Evolutionary conservation across 2,329 filamentous ascomycete species (phyloP), one percentile per base, ranked within the genome.

Genomic region (Aspergillus pseudotamarii): DNA sequence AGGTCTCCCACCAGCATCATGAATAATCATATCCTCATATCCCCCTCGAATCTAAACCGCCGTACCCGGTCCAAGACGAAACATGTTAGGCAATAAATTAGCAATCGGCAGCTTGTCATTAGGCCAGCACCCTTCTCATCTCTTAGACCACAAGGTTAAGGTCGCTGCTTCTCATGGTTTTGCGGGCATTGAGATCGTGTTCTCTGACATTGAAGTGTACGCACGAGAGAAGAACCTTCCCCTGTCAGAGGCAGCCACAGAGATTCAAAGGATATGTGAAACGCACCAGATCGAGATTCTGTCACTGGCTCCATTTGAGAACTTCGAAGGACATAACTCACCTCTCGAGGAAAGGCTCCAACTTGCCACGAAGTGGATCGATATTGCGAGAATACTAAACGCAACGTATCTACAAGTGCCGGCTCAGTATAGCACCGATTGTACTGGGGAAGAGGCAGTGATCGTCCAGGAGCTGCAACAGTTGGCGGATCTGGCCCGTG

Each of bases 281-380:
- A 26, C 66, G 0, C 38, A 51, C 36, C 41, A 62, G 6, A 21
- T 79, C 1, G 60, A 68, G 10, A 71, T 77, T 3, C 21, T 79
- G 3, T 66, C 73, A 0, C 54, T 78, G 16, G 75, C 72, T 5
- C 71, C 77, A 1, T 78, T 80, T 26, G 73, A 78, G 60, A 78
- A 78, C 62, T 79, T 74, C 59, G 76, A 80, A 64, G 78, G 76
- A 36, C 60, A 72, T 19, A 60, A 57, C 28, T 65, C 70, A 0
- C 69, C 73, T 0, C 63, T 79, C 2, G 8, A 60, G 1, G 66
- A 72, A 1, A 67, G 78, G 58, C 68, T 80, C 2, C 26, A 66
- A 2, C 64, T 58, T 3, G 76, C 75, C 4, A 36, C 48, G 5
- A 68, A 72, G n/a, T 79, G 77, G 78, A 65, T 78, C 14, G 66